phyloP scores from a whole-genome alignment of 2,329 filamentous ascomycete genomes.

The Fusarium sp. region DNA sequence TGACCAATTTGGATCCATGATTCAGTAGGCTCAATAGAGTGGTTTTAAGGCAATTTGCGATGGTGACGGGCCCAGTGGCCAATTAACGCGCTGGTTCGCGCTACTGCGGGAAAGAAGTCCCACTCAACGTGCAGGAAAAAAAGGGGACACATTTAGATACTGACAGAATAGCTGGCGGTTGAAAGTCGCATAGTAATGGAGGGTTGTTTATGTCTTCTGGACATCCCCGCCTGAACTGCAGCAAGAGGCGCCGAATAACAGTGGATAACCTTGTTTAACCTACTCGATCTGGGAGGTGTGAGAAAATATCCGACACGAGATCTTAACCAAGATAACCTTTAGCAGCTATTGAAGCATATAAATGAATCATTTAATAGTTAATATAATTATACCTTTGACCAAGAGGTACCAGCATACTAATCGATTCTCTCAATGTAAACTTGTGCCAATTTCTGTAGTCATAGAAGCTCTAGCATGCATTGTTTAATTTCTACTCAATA shows the following conservation, averaged over 20 bases:
- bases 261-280: not conserved
- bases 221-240: not conserved
- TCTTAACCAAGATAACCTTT: too few relatives aligned
- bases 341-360: too few relatives aligned
- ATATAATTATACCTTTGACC: too few relatives aligned
- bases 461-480: too few relatives aligned
- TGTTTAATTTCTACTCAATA: too few relatives aligned
- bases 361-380: too few relatives aligned
- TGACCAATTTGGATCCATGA: not conserved
- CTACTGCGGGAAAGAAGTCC: slow-evolving; percentile 12
- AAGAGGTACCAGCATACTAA: too few relatives aligned
- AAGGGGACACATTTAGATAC: slow-evolving; percentile 14
- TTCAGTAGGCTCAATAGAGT: not conserved
- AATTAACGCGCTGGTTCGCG: slow-evolving; percentile 16
- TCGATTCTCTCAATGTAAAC: too few relatives aligned
- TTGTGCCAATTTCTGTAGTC: too few relatives aligned
- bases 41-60: slow-evolving; percentile 19
- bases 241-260: not conserved
- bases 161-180: not conserved
- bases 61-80: slow-evolving; percentile 13
- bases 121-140: slow-evolving; percentile 16
- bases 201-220: not conserved
- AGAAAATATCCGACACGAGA: too few relatives aligned
- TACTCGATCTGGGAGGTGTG: too few relatives aligned
- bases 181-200: too few relatives aligned